Evolutionary conservation across 2,329 filamentous ascomycete genomes (phyloP).

Genomic region (Aschersonia sp.): DNA sequence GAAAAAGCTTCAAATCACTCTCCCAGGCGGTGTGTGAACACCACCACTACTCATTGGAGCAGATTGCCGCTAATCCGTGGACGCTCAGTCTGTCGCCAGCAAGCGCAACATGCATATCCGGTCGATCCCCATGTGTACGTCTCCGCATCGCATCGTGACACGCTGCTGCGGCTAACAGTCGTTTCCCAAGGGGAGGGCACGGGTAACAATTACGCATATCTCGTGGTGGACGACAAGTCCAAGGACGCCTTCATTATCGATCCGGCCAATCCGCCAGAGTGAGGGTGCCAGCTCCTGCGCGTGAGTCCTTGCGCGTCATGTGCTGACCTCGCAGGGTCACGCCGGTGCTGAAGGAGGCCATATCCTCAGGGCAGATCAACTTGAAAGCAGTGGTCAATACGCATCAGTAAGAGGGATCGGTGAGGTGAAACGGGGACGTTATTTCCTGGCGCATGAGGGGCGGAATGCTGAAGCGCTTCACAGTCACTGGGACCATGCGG

Average conservation of each 20-base stretch:
- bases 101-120: slow-evolving; percentile 59
- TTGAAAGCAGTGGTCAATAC: slow-evolving; percentile 88
- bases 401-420: slow-evolving; percentile 63
- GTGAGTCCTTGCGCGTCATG: neutral
- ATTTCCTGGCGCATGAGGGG: neutral
- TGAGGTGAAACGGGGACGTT: neutral
- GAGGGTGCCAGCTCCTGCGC: slow-evolving; percentile 13
- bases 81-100: slow-evolving; percentile 1
- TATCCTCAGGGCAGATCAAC: slow-evolving; percentile 58
- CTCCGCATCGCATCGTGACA: slow-evolving; percentile 1
- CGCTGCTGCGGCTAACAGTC: neutral
- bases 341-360: slow-evolving; percentile 57
- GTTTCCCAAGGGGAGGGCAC: slow-evolving; percentile 55
- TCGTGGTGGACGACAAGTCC: slow-evolving; percentile 64
- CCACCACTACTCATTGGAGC: neutral
- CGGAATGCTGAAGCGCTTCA: slow-evolving; percentile 1
- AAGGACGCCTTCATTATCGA: slow-evolving; percentile 69
- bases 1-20: neutral
- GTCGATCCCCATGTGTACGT: slow-evolving; percentile 78
- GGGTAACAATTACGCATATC: slow-evolving; percentile 74
- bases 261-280: slow-evolving; percentile 68
- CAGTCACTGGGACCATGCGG: slow-evolving; percentile 89
- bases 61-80: neutral
- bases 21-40: neutral
- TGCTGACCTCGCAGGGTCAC: slow-evolving; percentile 30